These are phyloP conservation scores for Fabrea salina DNA, from an alignment of 169 alveolate genomes.

Conservation along the genomic window DNA sequence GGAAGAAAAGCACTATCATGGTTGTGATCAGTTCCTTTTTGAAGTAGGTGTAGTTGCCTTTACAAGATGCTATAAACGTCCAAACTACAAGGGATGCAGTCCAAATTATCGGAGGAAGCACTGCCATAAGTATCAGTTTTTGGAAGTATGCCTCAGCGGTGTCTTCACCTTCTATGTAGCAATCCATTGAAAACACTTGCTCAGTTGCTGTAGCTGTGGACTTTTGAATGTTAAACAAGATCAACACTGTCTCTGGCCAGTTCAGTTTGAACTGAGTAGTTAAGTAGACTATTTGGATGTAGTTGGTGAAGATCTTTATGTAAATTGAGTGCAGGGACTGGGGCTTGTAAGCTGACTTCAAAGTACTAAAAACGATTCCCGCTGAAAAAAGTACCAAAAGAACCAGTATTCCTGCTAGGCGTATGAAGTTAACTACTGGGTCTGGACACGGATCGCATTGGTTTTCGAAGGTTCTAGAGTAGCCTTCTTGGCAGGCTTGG, in stretches of 20 bases:
- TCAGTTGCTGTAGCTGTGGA: conserved; percentile 30
- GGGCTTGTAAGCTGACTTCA: conserved; percentile 27
- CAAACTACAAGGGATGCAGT: background rate
- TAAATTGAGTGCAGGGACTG: conserved; percentile 35
- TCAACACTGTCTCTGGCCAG: conserved; percentile 42
- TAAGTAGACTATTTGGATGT: conserved; percentile 32
- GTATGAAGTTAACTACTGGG: background rate
- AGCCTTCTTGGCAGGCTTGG: conserved; percentile 42
- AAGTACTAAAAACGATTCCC: conserved; percentile 2
- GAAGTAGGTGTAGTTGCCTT: background rate
- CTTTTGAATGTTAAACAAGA: conserved; percentile 24
- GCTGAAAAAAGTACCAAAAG: background rate
- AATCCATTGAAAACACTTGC: conserved; percentile 39
- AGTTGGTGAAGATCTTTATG: conserved; percentile 42
- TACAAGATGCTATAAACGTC: background rate
- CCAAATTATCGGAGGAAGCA: background rate
- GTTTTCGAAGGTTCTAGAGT: background rate
- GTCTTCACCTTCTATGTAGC: conserved; percentile 14
- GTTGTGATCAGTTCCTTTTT: conserved; percentile 29
- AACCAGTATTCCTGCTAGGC: background rate
- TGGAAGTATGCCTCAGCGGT: background rate
- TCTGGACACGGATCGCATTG: conserved; percentile 4
- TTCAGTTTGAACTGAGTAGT: conserved; percentile 31
- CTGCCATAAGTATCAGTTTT: background rate
- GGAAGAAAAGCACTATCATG: conserved; percentile 41